Percentiles rank a stretch among this genome's conserved stretches.
phyloP scores from a whole-genome alignment of 1,284 basidiomycete species.

The Gomphus sp. region DNA sequence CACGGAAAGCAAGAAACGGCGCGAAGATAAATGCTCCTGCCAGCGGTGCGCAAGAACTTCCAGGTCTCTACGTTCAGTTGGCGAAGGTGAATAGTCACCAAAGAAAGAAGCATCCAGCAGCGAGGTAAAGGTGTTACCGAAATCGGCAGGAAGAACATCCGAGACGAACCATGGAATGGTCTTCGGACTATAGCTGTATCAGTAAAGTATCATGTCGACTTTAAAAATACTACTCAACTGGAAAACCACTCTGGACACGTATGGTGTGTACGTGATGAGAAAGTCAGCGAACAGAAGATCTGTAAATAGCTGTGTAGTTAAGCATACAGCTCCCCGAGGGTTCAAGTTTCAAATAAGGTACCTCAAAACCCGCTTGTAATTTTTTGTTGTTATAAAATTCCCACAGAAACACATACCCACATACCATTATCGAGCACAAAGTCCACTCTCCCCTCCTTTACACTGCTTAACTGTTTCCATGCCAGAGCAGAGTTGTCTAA shows the following conservation, averaged over 20 bases:
- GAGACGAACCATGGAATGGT: slow-evolving; percentile 92
- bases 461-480: slow-evolving; percentile 63
- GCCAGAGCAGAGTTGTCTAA: slow-evolving; percentile 73
- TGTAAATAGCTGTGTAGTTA: slow-evolving; percentile 63
- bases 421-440: slow-evolving; percentile 88
- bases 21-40: slow-evolving; percentile 59
- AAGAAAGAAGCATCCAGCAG: slow-evolving; percentile 58
- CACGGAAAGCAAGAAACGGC: slow-evolving; percentile 69
- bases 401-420: slow-evolving; percentile 18
- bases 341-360: slow-evolving; percentile 21
- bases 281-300: slow-evolving; percentile 95
- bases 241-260: slow-evolving; percentile 74
- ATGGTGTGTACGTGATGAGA: slow-evolving; percentile 79
- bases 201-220: background rate
- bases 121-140: slow-evolving; percentile 40
- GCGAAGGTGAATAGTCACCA: slow-evolving; percentile 22
- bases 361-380: slow-evolving; percentile 78
- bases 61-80: slow-evolving; percentile 33
- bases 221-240: slow-evolving; percentile 49
- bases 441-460: slow-evolving; percentile 60
- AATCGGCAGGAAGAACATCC: slow-evolving; percentile 80
- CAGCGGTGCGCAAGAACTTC: slow-evolving; percentile 63
- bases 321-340: background rate
- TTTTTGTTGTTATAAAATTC: background rate
- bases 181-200: slow-evolving; percentile 53